Evolutionary conservation across 2,329 filamentous ascomycete species (phyloP).

Genomic region (Aspergillus pseudoviridinutans): DNA sequence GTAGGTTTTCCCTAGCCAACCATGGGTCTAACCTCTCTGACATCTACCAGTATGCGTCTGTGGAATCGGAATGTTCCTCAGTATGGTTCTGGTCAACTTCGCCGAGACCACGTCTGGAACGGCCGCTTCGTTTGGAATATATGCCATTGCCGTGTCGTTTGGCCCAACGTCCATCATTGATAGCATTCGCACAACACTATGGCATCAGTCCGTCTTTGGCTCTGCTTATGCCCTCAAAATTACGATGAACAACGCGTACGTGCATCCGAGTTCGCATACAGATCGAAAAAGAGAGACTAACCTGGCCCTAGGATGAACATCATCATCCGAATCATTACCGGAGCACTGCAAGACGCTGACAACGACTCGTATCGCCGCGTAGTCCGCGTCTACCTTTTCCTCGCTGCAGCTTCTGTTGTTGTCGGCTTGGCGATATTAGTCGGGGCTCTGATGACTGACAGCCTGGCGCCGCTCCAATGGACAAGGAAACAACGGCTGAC

Average conservation of each 20-base stretch:
- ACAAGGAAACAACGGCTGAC: slow-evolving; percentile 51
- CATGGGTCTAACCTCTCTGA: slow-evolving; percentile 15
- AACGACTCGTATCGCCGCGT: slow-evolving; percentile 55
- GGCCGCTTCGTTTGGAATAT: slow-evolving; percentile 58
- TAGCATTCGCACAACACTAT: slow-evolving; percentile 57
- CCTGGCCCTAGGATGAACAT: slow-evolving; percentile 52
- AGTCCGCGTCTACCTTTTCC: slow-evolving; percentile 53
- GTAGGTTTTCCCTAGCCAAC: slow-evolving; percentile 27
- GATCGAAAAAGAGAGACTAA: neutral
- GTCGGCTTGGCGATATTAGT: slow-evolving; percentile 42
- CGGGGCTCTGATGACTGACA: slow-evolving; percentile 37
- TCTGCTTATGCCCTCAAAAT: slow-evolving; percentile 59
- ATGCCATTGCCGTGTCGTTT: slow-evolving; percentile 52
- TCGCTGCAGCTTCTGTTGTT: slow-evolving; percentile 48
- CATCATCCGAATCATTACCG: slow-evolving; percentile 55
- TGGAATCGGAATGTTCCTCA: slow-evolving; percentile 48
- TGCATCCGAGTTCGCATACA: neutral
- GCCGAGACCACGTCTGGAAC: slow-evolving; percentile 49
- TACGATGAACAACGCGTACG: slow-evolving; percentile 56
- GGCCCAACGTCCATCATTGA: slow-evolving; percentile 60
- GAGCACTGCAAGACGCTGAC: slow-evolving; percentile 57
- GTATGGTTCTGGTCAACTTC: slow-evolving; percentile 55
- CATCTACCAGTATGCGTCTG: slow-evolving; percentile 34
- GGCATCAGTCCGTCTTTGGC: slow-evolving; percentile 58
- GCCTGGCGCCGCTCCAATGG: slow-evolving; percentile 54